Base-by-base conservation (phyloP, 768 basidiomycete genomes). In the Lactifluus echinatus region DNA sequence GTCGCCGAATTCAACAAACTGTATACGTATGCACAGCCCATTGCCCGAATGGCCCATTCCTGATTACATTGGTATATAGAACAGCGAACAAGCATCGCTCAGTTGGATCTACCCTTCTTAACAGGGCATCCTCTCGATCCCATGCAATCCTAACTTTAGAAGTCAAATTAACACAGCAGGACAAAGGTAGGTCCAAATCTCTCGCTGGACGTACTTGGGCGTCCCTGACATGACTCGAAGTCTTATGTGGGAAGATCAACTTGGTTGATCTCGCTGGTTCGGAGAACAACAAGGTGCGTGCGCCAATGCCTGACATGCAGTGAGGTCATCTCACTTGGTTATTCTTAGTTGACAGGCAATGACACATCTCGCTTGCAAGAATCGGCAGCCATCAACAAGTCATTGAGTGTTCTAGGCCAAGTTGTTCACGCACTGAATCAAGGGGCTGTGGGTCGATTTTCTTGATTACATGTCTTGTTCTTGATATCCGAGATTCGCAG, bases 191-290 rank as follows among this genome's bases (percentile, higher is more conserved):
- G 79, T 72, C 0, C 8, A 26, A 8, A 40, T 53, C 48, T 28
- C 29, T 37, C 8, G 31, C 44, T 36, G n/a, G 24, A 5, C 28
- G 23, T 42, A 10, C 14, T 42, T 15, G 11, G 21, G 29, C 17
- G 10, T 42, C n/a, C 24, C 29, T 53, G 28, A 53, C 29, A 34
- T 48, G 14, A 15, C 31, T 26, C 3, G 14, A 19, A 58, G 89
- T 78, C 42, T 67, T 85, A 48, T 78, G 76, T 2, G 90, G 89
- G 10, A 89, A 87, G 68, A 84, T 93, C 54, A 89, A 89, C 62
- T 79, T 93, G 8, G 89, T 93, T 11, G 92, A 94, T 71, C 78
- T 94, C 26, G 92, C 92, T 17, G 92, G 92, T 26, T 91, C 88
- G 0, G 92, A 94, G 72, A 93, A 93, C 66, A 93, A 93, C 69